Percentiles rank a stretch among this genome's conserved stretches.
These are phyloP conservation scores for Kodamaea jinghongensis DNA, from an alignment of 805 yeast species.

Conservation along the genomic window DNA sequence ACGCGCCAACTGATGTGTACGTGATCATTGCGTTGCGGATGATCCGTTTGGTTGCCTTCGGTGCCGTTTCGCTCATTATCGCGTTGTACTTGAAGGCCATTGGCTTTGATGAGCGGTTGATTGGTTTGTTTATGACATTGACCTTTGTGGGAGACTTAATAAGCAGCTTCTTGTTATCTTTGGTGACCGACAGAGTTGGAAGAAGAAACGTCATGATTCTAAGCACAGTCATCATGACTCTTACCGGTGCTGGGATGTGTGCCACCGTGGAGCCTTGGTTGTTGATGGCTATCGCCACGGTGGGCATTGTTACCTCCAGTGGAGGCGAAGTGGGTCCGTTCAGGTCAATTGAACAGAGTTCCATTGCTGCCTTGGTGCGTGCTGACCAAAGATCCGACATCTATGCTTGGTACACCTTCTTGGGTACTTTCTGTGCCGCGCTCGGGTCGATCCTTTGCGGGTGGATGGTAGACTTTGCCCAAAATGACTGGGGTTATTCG, in stretches of 20 bases:
- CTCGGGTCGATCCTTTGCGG: constrained; percentile 46
- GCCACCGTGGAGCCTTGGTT: constrained; percentile 29
- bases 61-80: constrained; percentile 38
- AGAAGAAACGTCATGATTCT: constrained; percentile 38
- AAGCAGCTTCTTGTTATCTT: constrained; percentile 44
- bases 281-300: constrained; percentile 37
- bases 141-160: constrained; percentile 52
- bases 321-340: constrained; percentile 62
- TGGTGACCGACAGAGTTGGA: constrained; percentile 48
- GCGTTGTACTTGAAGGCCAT: constrained; percentile 44
- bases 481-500: constrained; percentile 15
- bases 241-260: constrained; percentile 43
- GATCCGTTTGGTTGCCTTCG: constrained; percentile 36
- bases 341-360: constrained; percentile 53
- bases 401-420: constrained; percentile 56
- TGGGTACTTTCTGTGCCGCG: constrained; percentile 48
- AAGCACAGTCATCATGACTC: constrained; percentile 41
- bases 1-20: constrained; percentile 31
- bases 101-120: constrained; percentile 39
- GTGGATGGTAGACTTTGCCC: constrained; percentile 16
- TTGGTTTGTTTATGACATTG: constrained; percentile 48
- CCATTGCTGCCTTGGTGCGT: constrained; percentile 46
- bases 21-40: constrained; percentile 30
- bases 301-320: constrained; percentile 57
- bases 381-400: constrained; percentile 47